These are phyloP conservation scores for Tolypocladium ovalisporum DNA, from an alignment of 2,329 filamentous ascomycete genomes.

Conservation along the genomic window DNA sequence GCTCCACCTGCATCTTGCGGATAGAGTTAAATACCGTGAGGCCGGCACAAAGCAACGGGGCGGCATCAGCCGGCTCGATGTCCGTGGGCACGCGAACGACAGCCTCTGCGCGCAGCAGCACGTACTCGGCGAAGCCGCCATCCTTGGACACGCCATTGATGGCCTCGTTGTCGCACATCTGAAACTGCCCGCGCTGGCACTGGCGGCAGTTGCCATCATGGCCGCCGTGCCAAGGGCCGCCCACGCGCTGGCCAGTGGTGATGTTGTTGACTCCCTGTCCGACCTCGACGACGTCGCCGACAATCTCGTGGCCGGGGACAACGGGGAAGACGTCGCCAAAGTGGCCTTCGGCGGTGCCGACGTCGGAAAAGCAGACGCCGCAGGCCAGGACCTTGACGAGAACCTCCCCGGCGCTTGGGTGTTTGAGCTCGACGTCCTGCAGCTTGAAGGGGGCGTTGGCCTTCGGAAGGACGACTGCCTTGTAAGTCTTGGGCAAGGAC, in stretches of 20 bases:
- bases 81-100: constrained; percentile 42
- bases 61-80: constrained; percentile 40
- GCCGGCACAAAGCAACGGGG: constrained; percentile 53
- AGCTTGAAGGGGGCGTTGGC: constrained; percentile 41
- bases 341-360: constrained; percentile 31
- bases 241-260: constrained; percentile 52
- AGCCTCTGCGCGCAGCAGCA: constrained; percentile 48
- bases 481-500: constrained; percentile 53
- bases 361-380: constrained; percentile 60
- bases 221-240: constrained; percentile 36
- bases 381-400: constrained; percentile 63
- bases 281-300: constrained; percentile 53
- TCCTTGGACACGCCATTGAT: constrained; percentile 57
- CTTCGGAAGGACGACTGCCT: constrained; percentile 50
- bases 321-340: constrained; percentile 49
- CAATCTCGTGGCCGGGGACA: constrained; percentile 58
- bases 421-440: constrained; percentile 46
- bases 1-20: constrained; percentile 40
- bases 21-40: constrained; percentile 53
- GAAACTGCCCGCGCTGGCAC: constrained; percentile 53
- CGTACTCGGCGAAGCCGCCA: constrained; percentile 61
- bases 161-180: constrained; percentile 52
- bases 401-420: constrained; percentile 46
- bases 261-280: constrained; percentile 44
- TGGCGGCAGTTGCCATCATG: constrained; percentile 50